Evolutionary conservation across 208 protist species (phyloP).

Genomic region (Leishmania guyanensis): DNA sequence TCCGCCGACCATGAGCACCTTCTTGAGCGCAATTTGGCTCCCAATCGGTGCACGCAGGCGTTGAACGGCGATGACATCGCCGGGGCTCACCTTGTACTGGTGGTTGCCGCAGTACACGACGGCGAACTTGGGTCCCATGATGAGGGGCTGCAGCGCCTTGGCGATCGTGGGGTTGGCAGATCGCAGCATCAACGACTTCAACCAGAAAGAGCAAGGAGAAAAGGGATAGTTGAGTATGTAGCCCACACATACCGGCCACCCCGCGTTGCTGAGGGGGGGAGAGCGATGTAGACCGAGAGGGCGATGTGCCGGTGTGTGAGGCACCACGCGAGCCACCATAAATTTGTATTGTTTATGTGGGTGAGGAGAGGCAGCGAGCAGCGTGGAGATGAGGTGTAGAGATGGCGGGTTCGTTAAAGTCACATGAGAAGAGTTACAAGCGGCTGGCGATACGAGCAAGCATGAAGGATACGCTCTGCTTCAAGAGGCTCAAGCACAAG

Average conservation of each 20-base stretch:
- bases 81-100: conserved; percentile 86
- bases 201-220: background rate
- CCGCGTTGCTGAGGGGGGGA: too few relatives aligned
- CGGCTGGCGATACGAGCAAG: background rate
- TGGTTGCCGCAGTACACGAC: conserved; percentile 88
- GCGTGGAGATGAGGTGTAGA: background rate
- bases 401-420: background rate
- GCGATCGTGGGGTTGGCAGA: conserved; percentile 47
- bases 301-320: background rate
- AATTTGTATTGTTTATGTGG: too few relatives aligned
- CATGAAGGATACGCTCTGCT: background rate
- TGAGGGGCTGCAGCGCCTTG: conserved; percentile 48
- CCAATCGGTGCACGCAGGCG: conserved; percentile 76
- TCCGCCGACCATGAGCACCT: conserved; percentile 88
- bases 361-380: background rate
- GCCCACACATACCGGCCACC: background rate
- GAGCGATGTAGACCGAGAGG: background rate
- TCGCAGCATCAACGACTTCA: conserved; percentile 28
- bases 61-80: conserved; percentile 89
- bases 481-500: background rate
- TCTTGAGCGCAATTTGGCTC: conserved; percentile 84
- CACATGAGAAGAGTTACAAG: too few relatives aligned
- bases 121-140: conserved; percentile 80
- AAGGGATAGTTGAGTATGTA: background rate
- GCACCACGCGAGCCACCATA: background rate